These are phyloP conservation scores for Bruguiera sexangula DNA, from an alignment of 345 rosid species.

Conservation along the genomic window DNA sequence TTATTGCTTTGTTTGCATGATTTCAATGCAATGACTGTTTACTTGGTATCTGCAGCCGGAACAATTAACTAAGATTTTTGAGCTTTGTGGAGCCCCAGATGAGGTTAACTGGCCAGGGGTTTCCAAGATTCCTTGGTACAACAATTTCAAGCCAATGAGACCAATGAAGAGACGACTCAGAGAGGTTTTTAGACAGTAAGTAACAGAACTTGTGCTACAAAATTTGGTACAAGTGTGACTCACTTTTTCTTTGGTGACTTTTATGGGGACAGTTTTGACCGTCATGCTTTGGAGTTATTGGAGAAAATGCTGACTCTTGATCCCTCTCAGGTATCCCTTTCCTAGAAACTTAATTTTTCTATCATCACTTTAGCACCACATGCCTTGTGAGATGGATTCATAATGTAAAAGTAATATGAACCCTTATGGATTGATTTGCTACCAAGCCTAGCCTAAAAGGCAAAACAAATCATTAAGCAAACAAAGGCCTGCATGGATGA, in stretches of 20 bases:
- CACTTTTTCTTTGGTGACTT: background rate
- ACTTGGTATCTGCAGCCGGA: conserved; percentile 46
- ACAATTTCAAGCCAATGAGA: conserved; percentile 67
- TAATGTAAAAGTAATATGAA: too few species aligned
- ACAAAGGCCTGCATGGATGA: too few species aligned
- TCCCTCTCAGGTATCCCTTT: conserved; percentile 68
- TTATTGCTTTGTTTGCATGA: background rate
- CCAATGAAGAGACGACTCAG: conserved; percentile 76
- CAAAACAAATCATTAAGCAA: too few species aligned
- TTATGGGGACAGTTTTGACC: conserved; percentile 53
- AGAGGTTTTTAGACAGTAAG: conserved; percentile 82
- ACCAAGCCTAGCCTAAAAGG: too few species aligned
- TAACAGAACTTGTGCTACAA: conserved; percentile 2
- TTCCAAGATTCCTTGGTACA: conserved; percentile 71
- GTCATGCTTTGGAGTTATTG: conserved; percentile 85
- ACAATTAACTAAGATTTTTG: conserved; percentile 70
- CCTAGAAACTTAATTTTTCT: background rate
- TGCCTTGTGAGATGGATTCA: too few species aligned
- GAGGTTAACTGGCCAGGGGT: conserved; percentile 76
- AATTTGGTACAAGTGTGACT: background rate
- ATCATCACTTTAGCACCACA: background rate
- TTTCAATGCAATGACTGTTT: conserved; percentile 1
- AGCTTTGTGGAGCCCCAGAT: conserved; percentile 74
- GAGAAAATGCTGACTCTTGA: conserved; percentile 90
- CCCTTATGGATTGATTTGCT: too few species aligned